Base-by-base conservation (phyloP, 805 yeast genomes). In the Lipomyces japonicus region DNA sequence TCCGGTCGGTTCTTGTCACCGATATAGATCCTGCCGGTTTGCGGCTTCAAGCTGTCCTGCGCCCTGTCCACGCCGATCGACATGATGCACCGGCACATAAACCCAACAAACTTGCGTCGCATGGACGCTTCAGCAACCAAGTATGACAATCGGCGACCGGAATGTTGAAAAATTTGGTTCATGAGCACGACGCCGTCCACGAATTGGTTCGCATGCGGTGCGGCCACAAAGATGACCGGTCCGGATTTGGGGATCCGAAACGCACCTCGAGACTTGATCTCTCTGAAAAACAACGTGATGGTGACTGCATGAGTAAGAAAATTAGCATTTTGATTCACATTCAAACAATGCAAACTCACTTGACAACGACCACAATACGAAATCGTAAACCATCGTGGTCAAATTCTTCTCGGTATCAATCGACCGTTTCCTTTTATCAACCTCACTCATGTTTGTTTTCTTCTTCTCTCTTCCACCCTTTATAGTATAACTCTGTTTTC, bases 181-280 rank as follows among this genome's bases (percentile, higher is more conserved):
- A 87, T 82, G 41, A 93, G 72, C 44, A 93, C 76, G 42, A 90
- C 79, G 1, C 93, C 91, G 59, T 81, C 86, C 30, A 90, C 89
- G 65, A 90, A 90, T 69, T 89, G 96, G 19, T 87, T 87, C 16
- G 96, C 95, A 71, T 91, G 98, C 1, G 97, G 97, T 1, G 96
- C 98, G 10, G 93, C 95, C 31, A 93, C 97, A 56, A 93, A 83
- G 47, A 91, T 83, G 6, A 89, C 82, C 0, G 97, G 91, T 0
- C 96, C 97, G 6, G 75, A 67, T 26, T 75, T 73, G 14, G 85
- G 84, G 44, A 80, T 75, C 43, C 77, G 77, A 69, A 80, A 87
- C 1, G 95, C 88, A 1, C 97, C 96, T 52, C 97, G 76, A 2
- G 93, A 81, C 46, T 86, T 76, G 55, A 91, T 87, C 64, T 90